These are phyloP conservation scores for Aureoboletus auriporus DNA, from an alignment of 768 basidiomycete species.

Conservation along the genomic window DNA sequence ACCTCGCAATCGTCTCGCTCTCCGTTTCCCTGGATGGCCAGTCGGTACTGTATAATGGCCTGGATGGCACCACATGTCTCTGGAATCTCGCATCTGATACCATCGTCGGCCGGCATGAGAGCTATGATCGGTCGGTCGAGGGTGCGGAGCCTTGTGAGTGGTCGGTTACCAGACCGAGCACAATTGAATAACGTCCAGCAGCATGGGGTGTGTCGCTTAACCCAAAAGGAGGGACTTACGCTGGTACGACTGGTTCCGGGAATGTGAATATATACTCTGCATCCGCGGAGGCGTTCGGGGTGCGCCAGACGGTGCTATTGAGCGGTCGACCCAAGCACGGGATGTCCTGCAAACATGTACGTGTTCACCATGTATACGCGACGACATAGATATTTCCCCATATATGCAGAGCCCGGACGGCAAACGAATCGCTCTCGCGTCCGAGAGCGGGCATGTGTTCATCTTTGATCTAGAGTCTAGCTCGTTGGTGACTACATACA, in stretches of 20 bases:
- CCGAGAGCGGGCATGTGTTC: slow-evolving; percentile 85
- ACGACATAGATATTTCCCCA: slow-evolving; percentile 1
- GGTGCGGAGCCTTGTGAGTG: slow-evolving; percentile 65
- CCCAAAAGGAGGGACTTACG: slow-evolving; percentile 69
- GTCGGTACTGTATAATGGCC: slow-evolving; percentile 69
- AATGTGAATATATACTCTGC: slow-evolving; percentile 74
- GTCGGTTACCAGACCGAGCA: background rate
- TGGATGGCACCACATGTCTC: slow-evolving; percentile 78
- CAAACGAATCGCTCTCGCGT: slow-evolving; percentile 71
- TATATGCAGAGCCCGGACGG: slow-evolving; percentile 80
- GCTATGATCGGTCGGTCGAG: slow-evolving; percentile 57
- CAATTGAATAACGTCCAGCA: slow-evolving; percentile 19
- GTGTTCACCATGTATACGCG: slow-evolving; percentile 22
- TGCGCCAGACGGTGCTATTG: slow-evolving; percentile 51
- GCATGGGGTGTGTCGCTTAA: slow-evolving; percentile 86
- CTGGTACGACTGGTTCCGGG: slow-evolving; percentile 68
- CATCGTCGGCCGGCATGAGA: slow-evolving; percentile 65
- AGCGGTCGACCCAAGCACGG: slow-evolving; percentile 77
- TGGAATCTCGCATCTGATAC: slow-evolving; percentile 67
- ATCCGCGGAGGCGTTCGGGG: slow-evolving; percentile 60
- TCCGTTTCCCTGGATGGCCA: slow-evolving; percentile 66
- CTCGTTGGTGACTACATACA: slow-evolving; percentile 64
- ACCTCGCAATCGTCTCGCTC: slow-evolving; percentile 80
- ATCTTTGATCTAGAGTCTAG: slow-evolving; percentile 76
- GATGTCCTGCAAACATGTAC: slow-evolving; percentile 67